phyloP scores from a whole-genome alignment of 2,329 filamentous ascomycete genomes.

The Fusarium odoratissimum region DNA sequence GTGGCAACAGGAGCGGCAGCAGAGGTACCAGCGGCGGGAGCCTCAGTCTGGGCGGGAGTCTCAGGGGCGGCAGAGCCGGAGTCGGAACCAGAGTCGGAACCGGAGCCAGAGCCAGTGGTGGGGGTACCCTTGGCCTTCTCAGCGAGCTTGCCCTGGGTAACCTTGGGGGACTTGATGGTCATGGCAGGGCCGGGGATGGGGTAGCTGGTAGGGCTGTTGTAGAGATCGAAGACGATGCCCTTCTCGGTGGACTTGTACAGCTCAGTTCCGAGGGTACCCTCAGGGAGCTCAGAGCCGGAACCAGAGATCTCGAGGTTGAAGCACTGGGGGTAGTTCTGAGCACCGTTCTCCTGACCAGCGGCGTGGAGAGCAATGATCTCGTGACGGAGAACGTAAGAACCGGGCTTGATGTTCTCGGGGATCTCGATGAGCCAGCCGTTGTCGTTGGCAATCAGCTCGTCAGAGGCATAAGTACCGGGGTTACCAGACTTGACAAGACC shows the following conservation, averaged over 20 bases:
- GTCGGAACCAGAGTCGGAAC: neutral
- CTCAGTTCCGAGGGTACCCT: conserved; percentile 48
- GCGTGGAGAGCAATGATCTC: conserved; percentile 64
- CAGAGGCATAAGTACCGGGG: conserved; percentile 51
- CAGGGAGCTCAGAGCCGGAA: conserved; percentile 51
- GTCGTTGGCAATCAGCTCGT: conserved; percentile 57
- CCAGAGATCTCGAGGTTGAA: conserved; percentile 61
- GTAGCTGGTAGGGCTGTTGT: conserved; percentile 44
- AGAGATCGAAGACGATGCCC: conserved; percentile 52
- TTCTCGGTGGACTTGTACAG: conserved; percentile 48
- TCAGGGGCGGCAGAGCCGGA: neutral
- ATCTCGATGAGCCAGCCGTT: conserved; percentile 52
- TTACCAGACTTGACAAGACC: conserved; percentile 62
- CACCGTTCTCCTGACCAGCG: conserved; percentile 57
- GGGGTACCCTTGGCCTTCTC: conserved; percentile 25
- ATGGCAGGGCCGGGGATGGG: conserved; percentile 47
- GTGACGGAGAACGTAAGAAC: conserved; percentile 62
- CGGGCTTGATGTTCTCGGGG: conserved; percentile 51
- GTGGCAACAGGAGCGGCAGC: conserved; percentile 24
- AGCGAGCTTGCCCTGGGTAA: conserved; percentile 35
- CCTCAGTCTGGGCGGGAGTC: neutral
- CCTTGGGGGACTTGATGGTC: conserved; percentile 31
- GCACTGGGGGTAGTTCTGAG: conserved; percentile 65
- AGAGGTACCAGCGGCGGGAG: conserved; percentile 8
- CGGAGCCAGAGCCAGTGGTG: conserved; percentile 9